Evolutionary conservation across 306 rosid species (phyloP).

Genomic region (Cicer bijugum): DNA sequence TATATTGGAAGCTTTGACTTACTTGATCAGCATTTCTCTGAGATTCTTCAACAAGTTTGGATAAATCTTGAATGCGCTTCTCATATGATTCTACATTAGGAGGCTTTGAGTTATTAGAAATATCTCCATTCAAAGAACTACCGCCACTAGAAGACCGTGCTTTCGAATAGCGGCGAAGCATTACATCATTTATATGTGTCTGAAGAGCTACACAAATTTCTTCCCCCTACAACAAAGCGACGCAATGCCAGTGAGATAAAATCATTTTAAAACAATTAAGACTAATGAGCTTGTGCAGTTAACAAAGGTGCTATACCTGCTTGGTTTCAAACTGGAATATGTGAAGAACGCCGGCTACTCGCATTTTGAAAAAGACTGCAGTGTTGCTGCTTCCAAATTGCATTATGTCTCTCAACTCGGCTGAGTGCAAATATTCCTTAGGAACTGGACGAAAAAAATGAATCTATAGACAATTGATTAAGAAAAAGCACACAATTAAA

Average conservation of each 20-base stretch:
- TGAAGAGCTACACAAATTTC: conserved; percentile 98
- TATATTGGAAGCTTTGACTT: conserved; percentile 42
- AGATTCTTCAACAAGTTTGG: conserved; percentile 82
- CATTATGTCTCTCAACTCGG: conserved; percentile 98
- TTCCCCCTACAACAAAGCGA: conserved; percentile 70
- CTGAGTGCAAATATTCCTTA: conserved; percentile 93
- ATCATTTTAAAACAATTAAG: not conserved
- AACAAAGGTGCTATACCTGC: conserved; percentile 65
- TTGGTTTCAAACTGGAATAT: conserved; percentile 97
- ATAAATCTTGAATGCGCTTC: conserved; percentile 75
- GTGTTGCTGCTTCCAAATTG: conserved; percentile 97
- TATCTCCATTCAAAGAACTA: conserved; percentile 70
- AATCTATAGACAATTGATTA: conserved; percentile 59
- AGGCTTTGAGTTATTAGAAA: conserved; percentile 61
- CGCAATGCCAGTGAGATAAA: conserved; percentile 30
- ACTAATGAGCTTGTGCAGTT: not conserved
- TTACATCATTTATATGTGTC: conserved; percentile 96
- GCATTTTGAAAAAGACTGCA: conserved; percentile 96
- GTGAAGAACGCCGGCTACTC: conserved; percentile 99
- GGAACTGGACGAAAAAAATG: conserved; percentile 99
- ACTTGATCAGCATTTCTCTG: conserved; percentile 81
- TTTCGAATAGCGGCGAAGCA: conserved; percentile 96
- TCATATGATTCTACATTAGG: conserved; percentile 65
- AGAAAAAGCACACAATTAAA: conserved; percentile 44
- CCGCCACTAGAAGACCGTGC: conserved; percentile 68